A percentile compares a stretch with the other conserved stretches of the same genome.
Evolutionary conservation across 2,329 filamentous ascomycete genomes (phyloP).

Genomic region (Mollisiaceae sp.): DNA sequence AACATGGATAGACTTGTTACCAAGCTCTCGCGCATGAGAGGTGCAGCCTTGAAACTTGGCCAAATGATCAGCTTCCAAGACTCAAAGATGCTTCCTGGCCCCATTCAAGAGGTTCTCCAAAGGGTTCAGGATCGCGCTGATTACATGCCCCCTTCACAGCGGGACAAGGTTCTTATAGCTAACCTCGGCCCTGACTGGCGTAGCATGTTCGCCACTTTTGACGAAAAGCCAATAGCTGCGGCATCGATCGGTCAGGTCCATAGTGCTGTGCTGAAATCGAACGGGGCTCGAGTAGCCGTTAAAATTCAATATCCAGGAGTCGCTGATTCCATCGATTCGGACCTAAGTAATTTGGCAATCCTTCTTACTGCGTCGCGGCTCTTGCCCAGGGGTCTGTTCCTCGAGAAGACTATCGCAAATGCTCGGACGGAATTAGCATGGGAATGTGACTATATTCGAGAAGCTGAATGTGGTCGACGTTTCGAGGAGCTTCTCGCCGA

Average conservation of each 20-base stretch:
- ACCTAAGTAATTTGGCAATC: constrained; percentile 90
- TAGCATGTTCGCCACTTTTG: constrained; percentile 80
- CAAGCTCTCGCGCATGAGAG: constrained; percentile 94
- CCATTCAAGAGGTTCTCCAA: constrained; percentile 88
- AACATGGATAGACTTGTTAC: constrained; percentile 95
- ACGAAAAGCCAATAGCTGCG: constrained; percentile 90
- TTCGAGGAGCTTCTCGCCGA: constrained; percentile 80
- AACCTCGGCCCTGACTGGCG: constrained; percentile 88
- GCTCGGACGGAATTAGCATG: constrained; percentile 89
- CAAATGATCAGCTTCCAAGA: constrained; percentile 99
- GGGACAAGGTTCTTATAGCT: constrained; percentile 77
- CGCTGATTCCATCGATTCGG: constrained; percentile 93
- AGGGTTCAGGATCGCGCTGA: constrained; percentile 95
- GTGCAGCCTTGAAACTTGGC: constrained; percentile 93
- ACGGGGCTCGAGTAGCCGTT: constrained; percentile 79
- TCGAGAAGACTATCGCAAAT: constrained; percentile 97
- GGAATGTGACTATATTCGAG: constrained; percentile 95
- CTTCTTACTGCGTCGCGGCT: constrained; percentile 89
- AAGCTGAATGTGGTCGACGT: constrained; percentile 78
- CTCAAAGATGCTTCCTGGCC: constrained; percentile 86
- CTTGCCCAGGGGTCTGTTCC: constrained; percentile 87
- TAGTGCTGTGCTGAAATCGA: constrained; percentile 77
- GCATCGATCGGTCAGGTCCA: constrained; percentile 98
- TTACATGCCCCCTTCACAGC: constrained; percentile 96
- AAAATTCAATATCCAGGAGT: constrained; percentile 99